Percentiles rank a stretch among this genome's conserved stretches.
Evolutionary conservation across 768 basidiomycete species (phyloP).

Genomic region (Gloeostereum incarnatum): DNA sequence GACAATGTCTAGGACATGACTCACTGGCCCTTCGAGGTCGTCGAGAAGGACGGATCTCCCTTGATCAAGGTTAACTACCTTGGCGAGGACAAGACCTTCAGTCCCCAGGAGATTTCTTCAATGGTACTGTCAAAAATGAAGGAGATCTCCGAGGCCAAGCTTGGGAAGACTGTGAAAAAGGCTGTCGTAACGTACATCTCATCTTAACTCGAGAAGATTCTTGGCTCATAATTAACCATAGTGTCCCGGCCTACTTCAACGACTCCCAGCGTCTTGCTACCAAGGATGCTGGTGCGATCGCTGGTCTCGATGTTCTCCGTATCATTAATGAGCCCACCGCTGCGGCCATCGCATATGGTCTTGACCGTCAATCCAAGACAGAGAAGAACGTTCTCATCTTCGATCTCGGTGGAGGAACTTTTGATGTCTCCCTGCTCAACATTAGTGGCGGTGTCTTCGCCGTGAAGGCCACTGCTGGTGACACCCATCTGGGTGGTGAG

Average conservation of each 20-base stretch:
- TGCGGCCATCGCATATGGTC: constrained; percentile 98
- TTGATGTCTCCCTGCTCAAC: constrained; percentile 98
- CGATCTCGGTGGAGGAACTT: constrained; percentile 99
- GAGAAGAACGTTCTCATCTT: constrained; percentile 99
- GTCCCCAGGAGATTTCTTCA: constrained; percentile 98
- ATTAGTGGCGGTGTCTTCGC: constrained; percentile 98
- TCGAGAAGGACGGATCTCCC: constrained; percentile 96
- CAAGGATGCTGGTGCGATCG: constrained; percentile 97
- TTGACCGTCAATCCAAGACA: constrained; percentile 87
- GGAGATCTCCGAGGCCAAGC: constrained; percentile 98
- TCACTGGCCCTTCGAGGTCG: constrained; percentile 97
- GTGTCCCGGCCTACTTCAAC: constrained; percentile 99
- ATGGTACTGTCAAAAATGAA: constrained; percentile 99
- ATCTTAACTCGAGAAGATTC: constrained; percentile 4
- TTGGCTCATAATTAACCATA: constrained; percentile 14
- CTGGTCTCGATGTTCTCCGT: constrained; percentile 98
- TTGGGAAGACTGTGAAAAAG: constrained; percentile 97
- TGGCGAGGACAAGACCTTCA: constrained; percentile 91
- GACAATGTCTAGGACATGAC: constrained; percentile 73
- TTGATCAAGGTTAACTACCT: constrained; percentile 96
- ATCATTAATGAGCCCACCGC: constrained; percentile 99
- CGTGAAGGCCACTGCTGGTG: constrained; percentile 98
- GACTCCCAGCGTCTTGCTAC: constrained; percentile 99
- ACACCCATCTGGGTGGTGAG: constrained; percentile 99
- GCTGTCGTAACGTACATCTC: constrained; percentile 87